phyloP scores from a whole-genome alignment of 345 rosid genomes.

The Corchorus capsularis region DNA sequence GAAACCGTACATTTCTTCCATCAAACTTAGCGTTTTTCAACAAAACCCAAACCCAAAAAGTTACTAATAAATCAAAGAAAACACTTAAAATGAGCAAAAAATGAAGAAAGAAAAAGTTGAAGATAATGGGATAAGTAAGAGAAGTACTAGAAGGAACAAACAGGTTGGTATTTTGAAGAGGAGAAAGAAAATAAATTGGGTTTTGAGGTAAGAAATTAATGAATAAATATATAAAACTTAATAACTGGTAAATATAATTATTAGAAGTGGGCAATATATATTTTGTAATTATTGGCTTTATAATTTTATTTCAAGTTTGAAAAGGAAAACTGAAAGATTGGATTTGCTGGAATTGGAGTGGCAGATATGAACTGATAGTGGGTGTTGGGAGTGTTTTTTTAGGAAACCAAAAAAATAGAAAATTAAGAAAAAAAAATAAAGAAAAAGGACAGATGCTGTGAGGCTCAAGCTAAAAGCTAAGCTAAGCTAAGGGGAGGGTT shows the following conservation, averaged over 20 bases:
- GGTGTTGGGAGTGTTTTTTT: conserved; percentile 35
- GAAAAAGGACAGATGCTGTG: conserved; percentile 22
- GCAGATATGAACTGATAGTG: conserved; percentile 31
- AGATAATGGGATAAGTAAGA: background rate
- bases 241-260: background rate
- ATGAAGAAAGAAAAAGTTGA: background rate
- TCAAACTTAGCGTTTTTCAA: conserved; percentile 17
- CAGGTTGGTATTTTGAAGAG: background rate
- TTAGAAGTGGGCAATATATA: background rate
- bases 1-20: conserved; percentile 85
- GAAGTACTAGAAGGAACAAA: background rate
- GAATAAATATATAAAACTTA: too few relatives aligned
- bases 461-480: conserved; percentile 15
- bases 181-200: too few relatives aligned
- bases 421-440: conserved; percentile 10
- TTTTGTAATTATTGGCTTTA: background rate
- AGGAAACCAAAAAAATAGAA: background rate
- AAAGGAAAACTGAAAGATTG: conserved; percentile 7
- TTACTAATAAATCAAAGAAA: background rate
- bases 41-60: background rate
- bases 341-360: conserved; percentile 36
- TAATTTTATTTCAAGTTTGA: background rate
- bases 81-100: background rate
- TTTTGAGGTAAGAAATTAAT: too few relatives aligned
- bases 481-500: conserved; percentile 6